These are phyloP conservation scores for Andrographis paniculata DNA, from an alignment of 305 asterid species.

Conservation along the genomic window DNA sequence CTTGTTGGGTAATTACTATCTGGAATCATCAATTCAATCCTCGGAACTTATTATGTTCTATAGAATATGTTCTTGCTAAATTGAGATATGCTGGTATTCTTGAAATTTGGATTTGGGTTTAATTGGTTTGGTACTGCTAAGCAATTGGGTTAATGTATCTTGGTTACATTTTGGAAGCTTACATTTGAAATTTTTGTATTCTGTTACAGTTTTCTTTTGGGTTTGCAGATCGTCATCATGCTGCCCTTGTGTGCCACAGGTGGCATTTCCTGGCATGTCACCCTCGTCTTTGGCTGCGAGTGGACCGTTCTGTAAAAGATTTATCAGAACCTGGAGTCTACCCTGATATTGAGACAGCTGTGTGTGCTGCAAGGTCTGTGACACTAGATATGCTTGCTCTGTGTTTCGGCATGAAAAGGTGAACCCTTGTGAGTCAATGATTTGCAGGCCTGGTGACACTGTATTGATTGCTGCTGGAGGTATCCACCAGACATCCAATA, in stretches of 20 bases:
- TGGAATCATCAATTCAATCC: too few species aligned
- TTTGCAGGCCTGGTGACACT: conserved; percentile 89
- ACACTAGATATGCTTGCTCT: conserved; percentile 15
- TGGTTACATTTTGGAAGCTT: not conserved
- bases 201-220: conserved; percentile 52
- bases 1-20: too few species aligned
- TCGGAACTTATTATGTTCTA: not conserved
- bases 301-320: conserved; percentile 72
- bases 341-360: conserved; percentile 79
- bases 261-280: conserved; percentile 96
- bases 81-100: not conserved
- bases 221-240: conserved; percentile 98
- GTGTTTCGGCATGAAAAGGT: conserved; percentile 16
- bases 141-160: not conserved
- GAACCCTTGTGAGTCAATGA: conserved; percentile 19
- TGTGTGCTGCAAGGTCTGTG: conserved; percentile 73
- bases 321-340: conserved; percentile 61
- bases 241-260: conserved; percentile 99
- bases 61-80: too few species aligned
- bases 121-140: not conserved
- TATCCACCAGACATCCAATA: conserved; percentile 63
- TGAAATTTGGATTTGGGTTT: not conserved
- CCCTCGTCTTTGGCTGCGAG: conserved; percentile 90
- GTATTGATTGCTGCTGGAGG: conserved; percentile 92
- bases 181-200: conserved; percentile 18